Evolutionary conservation across 2,329 filamentous ascomycete species (phyloP).

Genomic region (Nannizziopsis arthrosporioides): DNA sequence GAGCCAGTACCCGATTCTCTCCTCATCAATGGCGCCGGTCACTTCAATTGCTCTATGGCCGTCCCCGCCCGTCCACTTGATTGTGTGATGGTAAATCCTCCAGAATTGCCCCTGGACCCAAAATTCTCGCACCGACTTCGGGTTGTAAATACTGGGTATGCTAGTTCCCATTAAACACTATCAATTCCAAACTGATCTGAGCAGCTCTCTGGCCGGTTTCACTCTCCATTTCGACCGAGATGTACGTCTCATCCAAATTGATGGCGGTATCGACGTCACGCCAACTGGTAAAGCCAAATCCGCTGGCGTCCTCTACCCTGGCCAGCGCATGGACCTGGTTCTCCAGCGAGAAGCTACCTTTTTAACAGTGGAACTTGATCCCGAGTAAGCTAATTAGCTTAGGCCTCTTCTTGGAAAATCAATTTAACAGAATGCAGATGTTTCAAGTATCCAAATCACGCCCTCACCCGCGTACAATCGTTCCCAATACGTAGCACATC

Average conservation of each 20-base stretch:
- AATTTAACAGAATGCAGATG: conserved; percentile 20
- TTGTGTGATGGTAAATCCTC: conserved; percentile 26
- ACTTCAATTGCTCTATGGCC: conserved; percentile 37
- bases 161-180: background rate
- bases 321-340: conserved; percentile 37
- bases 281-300: conserved; percentile 20
- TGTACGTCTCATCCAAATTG: conserved; percentile 31
- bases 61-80: conserved; percentile 37
- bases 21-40: conserved; percentile 38
- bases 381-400: conserved; percentile 22
- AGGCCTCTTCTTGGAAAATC: conserved; percentile 9
- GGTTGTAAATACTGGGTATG: conserved; percentile 36
- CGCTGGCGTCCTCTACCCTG: conserved; percentile 34
- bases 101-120: conserved; percentile 20
- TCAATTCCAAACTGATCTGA: background rate
- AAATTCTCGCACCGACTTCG: conserved; percentile 27
- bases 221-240: conserved; percentile 25
- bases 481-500: conserved; percentile 22
- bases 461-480: conserved; percentile 29
- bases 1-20: conserved; percentile 41
- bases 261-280: conserved; percentile 29
- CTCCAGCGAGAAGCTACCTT: conserved; percentile 18
- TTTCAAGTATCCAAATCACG: conserved; percentile 38
- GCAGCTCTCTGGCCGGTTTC: conserved; percentile 32
- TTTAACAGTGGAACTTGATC: conserved; percentile 27